Percentiles rank a stretch among this genome's conserved stretches.
Evolutionary conservation across 257 asterid genomes (phyloP).

Genomic region (Scutellaria baicalensis): DNA sequence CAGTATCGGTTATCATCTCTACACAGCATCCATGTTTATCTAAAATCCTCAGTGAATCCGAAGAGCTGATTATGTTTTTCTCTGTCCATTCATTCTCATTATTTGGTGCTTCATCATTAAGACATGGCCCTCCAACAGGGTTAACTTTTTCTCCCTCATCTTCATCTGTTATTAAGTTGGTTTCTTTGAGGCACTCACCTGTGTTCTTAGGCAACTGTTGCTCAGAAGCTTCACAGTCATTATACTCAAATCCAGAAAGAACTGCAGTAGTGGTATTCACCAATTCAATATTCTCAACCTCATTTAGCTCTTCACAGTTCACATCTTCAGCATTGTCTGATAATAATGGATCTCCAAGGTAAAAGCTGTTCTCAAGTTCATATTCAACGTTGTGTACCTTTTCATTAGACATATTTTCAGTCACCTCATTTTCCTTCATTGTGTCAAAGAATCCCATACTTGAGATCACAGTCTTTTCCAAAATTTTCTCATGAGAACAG

Average conservation of each 20-base stretch:
- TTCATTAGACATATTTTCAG: neutral
- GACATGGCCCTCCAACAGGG: neutral
- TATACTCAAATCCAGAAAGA: constrained; percentile 8
- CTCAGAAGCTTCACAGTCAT: constrained; percentile 16
- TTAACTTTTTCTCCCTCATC: neutral
- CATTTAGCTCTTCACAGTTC: neutral
- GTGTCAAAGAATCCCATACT: neutral
- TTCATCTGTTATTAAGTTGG: constrained; percentile 1
- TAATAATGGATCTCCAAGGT: neutral
- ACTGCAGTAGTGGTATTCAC: neutral
- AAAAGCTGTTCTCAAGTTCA: constrained; percentile 11
- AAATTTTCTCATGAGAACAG: constrained; percentile 1
- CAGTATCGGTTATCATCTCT: constrained; percentile 9
- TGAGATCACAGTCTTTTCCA: neutral
- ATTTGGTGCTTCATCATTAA: constrained; percentile 3
- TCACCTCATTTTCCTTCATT: neutral
- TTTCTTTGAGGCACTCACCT: constrained; percentile 7
- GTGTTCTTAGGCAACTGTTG: constrained; percentile 12
- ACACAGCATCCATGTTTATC: constrained; percentile 8
- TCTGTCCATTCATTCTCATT: constrained; percentile 5
- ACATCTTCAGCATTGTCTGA: neutral
- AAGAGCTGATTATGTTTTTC: neutral
- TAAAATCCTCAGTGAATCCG: constrained; percentile 8
- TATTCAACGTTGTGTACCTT: neutral
- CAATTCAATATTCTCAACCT: constrained; percentile 13